These are phyloP conservation scores for Botrytis fabae DNA, from an alignment of 2,329 filamentous ascomycete genomes.

Conservation along the genomic window DNA sequence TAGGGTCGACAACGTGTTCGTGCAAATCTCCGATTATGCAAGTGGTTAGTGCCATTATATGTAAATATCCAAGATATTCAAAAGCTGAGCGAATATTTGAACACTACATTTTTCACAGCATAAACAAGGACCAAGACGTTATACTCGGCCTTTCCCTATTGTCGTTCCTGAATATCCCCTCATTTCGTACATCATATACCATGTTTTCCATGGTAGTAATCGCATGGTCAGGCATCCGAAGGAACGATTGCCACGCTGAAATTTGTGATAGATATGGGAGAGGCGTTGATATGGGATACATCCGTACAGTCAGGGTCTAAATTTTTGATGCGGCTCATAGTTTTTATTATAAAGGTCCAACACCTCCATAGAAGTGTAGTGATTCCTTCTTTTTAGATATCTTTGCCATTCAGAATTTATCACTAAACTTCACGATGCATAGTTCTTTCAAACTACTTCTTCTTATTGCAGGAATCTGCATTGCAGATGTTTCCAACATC, in stretches of 20 bases:
- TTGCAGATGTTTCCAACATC: neutral
- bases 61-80: neutral
- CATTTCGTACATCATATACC: conserved; percentile 14
- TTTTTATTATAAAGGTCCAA: neutral
- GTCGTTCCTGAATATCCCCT: conserved; percentile 15
- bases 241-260: conserved; percentile 5
- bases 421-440: neutral
- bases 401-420: neutral
- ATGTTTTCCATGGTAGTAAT: conserved; percentile 19
- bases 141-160: conserved; percentile 8
- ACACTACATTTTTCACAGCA: conserved; percentile 23
- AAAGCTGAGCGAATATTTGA: conserved; percentile 18
- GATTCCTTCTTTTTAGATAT: neutral
- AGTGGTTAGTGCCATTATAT: neutral
- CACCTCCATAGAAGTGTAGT: neutral
- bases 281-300: neutral
- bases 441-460: neutral
- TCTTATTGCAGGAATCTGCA: neutral
- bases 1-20: neutral
- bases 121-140: neutral
- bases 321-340: neutral
- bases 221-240: conserved; percentile 14
- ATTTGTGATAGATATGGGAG: conserved; percentile 9
- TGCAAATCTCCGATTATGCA: conserved; percentile 2
- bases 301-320: neutral